Percentiles rank a stretch among this genome's conserved stretches.
Conservation (phyloP, 23 red algal species). For the Rhodosorus marinus region DNA sequence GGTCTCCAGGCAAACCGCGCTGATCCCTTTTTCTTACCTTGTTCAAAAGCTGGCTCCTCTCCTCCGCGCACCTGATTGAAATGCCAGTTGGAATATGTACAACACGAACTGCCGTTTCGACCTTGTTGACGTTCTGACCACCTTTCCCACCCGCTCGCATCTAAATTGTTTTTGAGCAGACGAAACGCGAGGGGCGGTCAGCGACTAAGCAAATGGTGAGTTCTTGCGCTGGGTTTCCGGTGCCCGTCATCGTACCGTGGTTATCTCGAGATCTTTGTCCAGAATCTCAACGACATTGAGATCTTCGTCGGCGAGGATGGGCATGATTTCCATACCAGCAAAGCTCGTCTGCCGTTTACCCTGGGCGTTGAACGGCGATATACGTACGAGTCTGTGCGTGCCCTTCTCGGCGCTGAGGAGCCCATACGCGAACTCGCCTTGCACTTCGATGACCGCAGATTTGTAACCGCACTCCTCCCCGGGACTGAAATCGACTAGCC, state of each 20-base stretch:
- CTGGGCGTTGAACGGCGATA: slow-evolving; percentile 76
- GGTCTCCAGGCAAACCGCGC: not conserved
- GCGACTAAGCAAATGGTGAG: not conserved
- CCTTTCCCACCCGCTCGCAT: slow-evolving; percentile 15
- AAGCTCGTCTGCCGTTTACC: slow-evolving; percentile 95
- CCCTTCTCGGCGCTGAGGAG: slow-evolving; percentile 66
- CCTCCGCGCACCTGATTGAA: slow-evolving; percentile 35
- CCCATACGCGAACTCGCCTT: slow-evolving; percentile 42
- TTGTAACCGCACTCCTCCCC: slow-evolving; percentile 77
- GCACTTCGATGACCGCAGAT: slow-evolving; percentile 41
- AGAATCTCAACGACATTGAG: slow-evolving; percentile 25
- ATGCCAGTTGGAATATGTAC: slow-evolving; percentile 95
- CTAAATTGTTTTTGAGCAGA: not conserved
- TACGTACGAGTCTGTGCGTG: slow-evolving; percentile 86
- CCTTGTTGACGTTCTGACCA: slow-evolving; percentile 64
- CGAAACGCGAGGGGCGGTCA: not conserved
- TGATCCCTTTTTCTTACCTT: slow-evolving; percentile 1
- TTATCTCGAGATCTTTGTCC: slow-evolving; percentile 56
- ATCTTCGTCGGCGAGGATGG: slow-evolving; percentile 37
- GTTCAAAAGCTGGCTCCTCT: slow-evolving; percentile 55
- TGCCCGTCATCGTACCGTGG: slow-evolving; percentile 66
- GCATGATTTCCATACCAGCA: slow-evolving; percentile 86
- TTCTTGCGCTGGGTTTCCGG: too few relatives aligned
- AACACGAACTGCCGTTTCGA: slow-evolving; percentile 93
- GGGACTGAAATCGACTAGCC: slow-evolving; percentile 28